Evolutionary conservation across 1,284 basidiomycete genomes (phyloP).

Genomic region (Boletus sp.): DNA sequence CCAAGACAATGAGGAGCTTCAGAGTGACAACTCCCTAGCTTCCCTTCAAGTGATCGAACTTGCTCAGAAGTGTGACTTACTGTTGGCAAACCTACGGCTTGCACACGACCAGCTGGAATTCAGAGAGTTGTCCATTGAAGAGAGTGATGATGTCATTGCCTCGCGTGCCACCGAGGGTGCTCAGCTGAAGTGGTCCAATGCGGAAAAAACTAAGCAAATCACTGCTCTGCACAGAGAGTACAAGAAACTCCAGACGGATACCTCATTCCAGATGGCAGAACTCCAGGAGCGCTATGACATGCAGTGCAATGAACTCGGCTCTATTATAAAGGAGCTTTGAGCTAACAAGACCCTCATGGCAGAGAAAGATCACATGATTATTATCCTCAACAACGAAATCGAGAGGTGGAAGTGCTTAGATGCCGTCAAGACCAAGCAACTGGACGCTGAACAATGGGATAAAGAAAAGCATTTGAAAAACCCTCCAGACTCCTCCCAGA

Average conservation of each 20-base stretch:
- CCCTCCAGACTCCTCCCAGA: not conserved
- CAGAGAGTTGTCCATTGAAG: not conserved
- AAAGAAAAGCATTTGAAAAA: not conserved
- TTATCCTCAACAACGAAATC: too few species aligned
- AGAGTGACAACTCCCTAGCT: too few species aligned
- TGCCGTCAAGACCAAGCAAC: too few species aligned
- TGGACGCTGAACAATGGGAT: not conserved
- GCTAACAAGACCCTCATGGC: not conserved
- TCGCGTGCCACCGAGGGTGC: not conserved
- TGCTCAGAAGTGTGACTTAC: not conserved
- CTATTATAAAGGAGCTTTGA: not conserved
- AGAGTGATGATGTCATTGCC: too few species aligned
- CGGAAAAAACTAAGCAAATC: not conserved
- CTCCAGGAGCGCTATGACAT: not conserved
- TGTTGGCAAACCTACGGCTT: not conserved
- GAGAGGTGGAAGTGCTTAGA: too few species aligned
- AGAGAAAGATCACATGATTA: not conserved
- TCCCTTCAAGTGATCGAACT: not conserved
- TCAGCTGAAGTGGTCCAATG: not conserved
- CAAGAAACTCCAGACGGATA: conserved; percentile 5
- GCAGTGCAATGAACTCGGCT: not conserved
- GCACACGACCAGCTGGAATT: not conserved
- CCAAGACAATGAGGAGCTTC: too few species aligned
- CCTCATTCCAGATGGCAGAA: not conserved
- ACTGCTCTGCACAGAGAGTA: not conserved